Percentiles rank a stretch among this genome's conserved stretches.
These are phyloP conservation scores for Akanthomyces uredinophilus DNA, from an alignment of 2,329 filamentous ascomycete genomes.

Conservation along the genomic window DNA sequence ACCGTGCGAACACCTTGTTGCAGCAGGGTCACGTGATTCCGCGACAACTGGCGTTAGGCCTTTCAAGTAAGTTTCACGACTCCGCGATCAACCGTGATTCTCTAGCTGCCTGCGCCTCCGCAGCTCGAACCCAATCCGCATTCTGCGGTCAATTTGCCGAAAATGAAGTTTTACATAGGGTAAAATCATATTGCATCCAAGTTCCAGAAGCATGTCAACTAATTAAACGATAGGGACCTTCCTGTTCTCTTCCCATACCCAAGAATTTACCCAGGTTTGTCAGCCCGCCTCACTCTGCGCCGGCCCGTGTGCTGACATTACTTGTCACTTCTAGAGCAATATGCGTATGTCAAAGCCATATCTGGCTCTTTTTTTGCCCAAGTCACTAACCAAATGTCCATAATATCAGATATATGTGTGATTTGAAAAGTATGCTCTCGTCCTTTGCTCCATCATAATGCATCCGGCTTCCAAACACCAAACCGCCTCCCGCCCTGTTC, in stretches of 20 bases:
- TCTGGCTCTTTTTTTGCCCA: background rate
- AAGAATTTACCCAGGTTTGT: conserved; percentile 51
- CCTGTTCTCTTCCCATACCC: conserved; percentile 55
- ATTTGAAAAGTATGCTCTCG: conserved; percentile 44
- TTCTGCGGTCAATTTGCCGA: conserved; percentile 18
- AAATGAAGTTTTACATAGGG: conserved; percentile 51
- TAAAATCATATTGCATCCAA: conserved; percentile 23
- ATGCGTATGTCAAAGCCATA: conserved; percentile 38
- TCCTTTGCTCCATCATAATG: background rate
- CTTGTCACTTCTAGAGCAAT: conserved; percentile 40
- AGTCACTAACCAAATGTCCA: background rate
- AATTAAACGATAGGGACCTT: conserved; percentile 40
- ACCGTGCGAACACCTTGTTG: background rate
- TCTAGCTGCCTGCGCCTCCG: background rate
- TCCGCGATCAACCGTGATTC: background rate
- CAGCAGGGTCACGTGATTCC: conserved; percentile 26
- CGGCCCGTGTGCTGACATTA: conserved; percentile 17
- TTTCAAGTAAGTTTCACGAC: background rate
- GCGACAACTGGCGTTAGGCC: conserved; percentile 21
- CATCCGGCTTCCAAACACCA: background rate
- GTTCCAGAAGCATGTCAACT: background rate
- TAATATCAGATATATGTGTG: conserved; percentile 47
- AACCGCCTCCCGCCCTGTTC: background rate
- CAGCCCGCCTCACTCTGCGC: background rate
- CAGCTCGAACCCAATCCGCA: background rate